Evolutionary conservation across 129 eudicot species (phyloP).

Genomic region (Saposhnikovia divaricata): DNA sequence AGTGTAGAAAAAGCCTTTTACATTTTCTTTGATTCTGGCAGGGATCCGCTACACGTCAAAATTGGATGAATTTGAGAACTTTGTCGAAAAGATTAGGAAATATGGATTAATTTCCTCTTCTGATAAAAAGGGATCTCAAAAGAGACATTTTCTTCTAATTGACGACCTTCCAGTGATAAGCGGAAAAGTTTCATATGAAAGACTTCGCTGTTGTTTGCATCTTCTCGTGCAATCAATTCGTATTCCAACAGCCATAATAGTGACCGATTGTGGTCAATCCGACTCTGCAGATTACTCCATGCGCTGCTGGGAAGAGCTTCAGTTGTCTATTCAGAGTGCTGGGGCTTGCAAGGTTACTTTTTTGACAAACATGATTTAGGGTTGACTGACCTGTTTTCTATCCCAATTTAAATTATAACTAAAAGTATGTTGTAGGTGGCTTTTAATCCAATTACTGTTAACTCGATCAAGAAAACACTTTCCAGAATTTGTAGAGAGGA

Average conservation of each 20-base stretch:
- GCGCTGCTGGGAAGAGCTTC: conserved; percentile 78
- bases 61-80: conserved; percentile 84
- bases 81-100: conserved; percentile 74
- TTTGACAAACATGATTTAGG: conserved; percentile 15
- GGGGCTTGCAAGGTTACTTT: conserved; percentile 90
- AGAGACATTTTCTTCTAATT: conserved; percentile 50
- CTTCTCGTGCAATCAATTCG: conserved; percentile 71
- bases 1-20: not conserved
- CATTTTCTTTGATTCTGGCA: conserved; percentile 10
- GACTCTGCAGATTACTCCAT: conserved; percentile 52
- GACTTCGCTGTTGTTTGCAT: conserved; percentile 60
- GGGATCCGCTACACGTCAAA: conserved; percentile 78
- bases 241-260: conserved; percentile 74
- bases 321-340: conserved; percentile 50
- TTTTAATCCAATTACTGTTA: conserved; percentile 79
- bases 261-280: conserved; percentile 61
- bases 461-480: conserved; percentile 64
- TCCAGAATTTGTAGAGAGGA: conserved; percentile 64
- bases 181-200: conserved; percentile 53
- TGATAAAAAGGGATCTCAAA: conserved; percentile 20
- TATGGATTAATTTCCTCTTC: conserved; percentile 63
- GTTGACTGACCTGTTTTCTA: not conserved
- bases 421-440: conserved; percentile 46
- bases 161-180: conserved; percentile 90
- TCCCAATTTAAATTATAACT: conserved; percentile 9